Base-by-base conservation (phyloP, 306 rosid species). In the Rosa rugosa region DNA sequence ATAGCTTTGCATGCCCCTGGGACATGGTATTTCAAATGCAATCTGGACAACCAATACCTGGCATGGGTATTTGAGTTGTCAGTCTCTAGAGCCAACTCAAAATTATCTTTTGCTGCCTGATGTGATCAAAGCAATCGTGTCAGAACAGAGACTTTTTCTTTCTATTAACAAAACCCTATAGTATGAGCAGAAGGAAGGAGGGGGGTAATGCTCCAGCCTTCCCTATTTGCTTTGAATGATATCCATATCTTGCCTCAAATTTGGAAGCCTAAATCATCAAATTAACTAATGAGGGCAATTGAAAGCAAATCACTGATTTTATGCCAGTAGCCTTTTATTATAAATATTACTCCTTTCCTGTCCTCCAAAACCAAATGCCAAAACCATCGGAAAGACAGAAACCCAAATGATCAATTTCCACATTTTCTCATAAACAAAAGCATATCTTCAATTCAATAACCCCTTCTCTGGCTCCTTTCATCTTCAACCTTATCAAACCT, bases 21-120 rank as follows among this genome's bases (percentile, higher is more conserved):
- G 64, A 92, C 94, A 83, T 92, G 97, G 76, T 95, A 95, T 83
- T 91, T 95, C 96, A 92, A 82, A 80, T 95, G 98, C 85, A 95
- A 83, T 83, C 84, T 91, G 60, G 94, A 79, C 90, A 95, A 72
- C 99, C 99, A 95, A 90, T 84, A 88, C 71, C 95, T 87, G 46
- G 97, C 97, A 79, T 91, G 98, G 67, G 97, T 91, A 72, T 89
- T 95, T 16, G 89, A 69, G 66, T 89, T 95, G 76, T 95, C 99
- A 22, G 86, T 90, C 81, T 92, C 97, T 77, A 91, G 80, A 84
- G 99, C 98, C 89, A 95, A 83, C 91, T 95, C 97, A 82, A 95
- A 95, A 75, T 90, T 88, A 56, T 95, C 99, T 89, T 90, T 91
- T 20, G 99, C 98, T 72, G 90, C 72, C 97, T 92, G 78, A 76